Conservation (phyloP, 2,329 filamentous ascomycete species). For the Arthrobotrys musiformis region DNA sequence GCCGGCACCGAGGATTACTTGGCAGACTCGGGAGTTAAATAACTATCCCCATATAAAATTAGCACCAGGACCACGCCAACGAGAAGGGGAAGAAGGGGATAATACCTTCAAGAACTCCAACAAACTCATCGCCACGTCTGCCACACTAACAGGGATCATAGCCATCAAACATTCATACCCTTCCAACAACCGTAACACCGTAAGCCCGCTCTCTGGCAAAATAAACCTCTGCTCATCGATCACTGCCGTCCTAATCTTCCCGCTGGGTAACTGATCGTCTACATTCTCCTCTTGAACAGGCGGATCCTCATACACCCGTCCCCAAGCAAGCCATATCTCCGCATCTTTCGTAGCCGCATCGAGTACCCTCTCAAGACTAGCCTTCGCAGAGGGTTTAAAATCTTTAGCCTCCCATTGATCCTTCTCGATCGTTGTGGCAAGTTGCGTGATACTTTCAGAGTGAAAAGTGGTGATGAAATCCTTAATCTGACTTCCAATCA, state of each 20-base stretch:
- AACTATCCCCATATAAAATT: slow-evolving; percentile 67
- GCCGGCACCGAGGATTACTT: slow-evolving; percentile 93
- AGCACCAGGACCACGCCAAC: background rate
- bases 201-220: slow-evolving; percentile 82
- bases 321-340: slow-evolving; percentile 72
- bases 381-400: slow-evolving; percentile 73
- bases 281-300: slow-evolving; percentile 42
- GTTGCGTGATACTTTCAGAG: slow-evolving; percentile 76
- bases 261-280: slow-evolving; percentile 58
- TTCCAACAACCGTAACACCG: slow-evolving; percentile 82
- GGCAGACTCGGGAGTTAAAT: slow-evolving; percentile 96
- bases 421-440: slow-evolving; percentile 80
- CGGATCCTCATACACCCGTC: slow-evolving; percentile 57
- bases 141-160: slow-evolving; percentile 87
- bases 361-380: slow-evolving; percentile 73
- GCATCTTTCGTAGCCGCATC: slow-evolving; percentile 77
- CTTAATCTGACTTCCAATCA: slow-evolving; percentile 83
- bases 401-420: slow-evolving; percentile 84
- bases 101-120: slow-evolving; percentile 73
- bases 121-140: slow-evolving; percentile 81
- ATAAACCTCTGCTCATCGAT: slow-evolving; percentile 88
- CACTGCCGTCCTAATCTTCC: slow-evolving; percentile 76
- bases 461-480: slow-evolving; percentile 79
- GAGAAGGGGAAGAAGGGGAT: background rate
- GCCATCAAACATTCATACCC: slow-evolving; percentile 84